A percentile compares a stretch with the other conserved stretches of the same genome.
Evolutionary conservation across 176 grass and related monocot genomes (phyloP).

Genomic region (Musa beccarii): DNA sequence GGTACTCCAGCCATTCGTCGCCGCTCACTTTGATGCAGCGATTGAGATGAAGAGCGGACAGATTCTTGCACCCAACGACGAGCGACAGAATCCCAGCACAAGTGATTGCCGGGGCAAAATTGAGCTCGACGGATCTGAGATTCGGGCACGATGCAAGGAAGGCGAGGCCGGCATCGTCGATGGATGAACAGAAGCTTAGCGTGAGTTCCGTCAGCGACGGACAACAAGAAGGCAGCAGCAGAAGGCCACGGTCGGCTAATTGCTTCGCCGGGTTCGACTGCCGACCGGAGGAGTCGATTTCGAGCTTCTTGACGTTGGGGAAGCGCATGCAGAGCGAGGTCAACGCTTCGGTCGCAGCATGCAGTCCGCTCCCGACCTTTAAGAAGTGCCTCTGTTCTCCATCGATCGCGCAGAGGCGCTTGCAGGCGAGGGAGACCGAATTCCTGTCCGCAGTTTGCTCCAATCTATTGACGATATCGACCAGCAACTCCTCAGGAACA

Average conservation of each 20-base stretch:
- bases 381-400: slow-evolving; percentile 38
- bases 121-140: slow-evolving; percentile 41
- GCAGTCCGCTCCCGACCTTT: slow-evolving; percentile 28
- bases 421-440: slow-evolving; percentile 50
- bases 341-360: slow-evolving; percentile 36
- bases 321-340: slow-evolving; percentile 33
- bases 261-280: slow-evolving; percentile 33
- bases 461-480: slow-evolving; percentile 48
- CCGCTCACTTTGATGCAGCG: slow-evolving; percentile 38
- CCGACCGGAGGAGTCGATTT: slow-evolving; percentile 55
- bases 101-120: slow-evolving; percentile 26
- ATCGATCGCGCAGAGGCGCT: slow-evolving; percentile 32
- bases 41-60: slow-evolving; percentile 42
- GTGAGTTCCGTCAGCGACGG: slow-evolving; percentile 35
- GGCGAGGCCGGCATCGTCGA: slow-evolving; percentile 38
- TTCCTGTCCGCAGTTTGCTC: slow-evolving; percentile 36
- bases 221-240: slow-evolving; percentile 40
- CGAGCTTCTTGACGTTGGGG: slow-evolving; percentile 45
- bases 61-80: slow-evolving; percentile 46
- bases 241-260: slow-evolving; percentile 36
- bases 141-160: slow-evolving; percentile 36
- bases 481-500: slow-evolving; percentile 49
- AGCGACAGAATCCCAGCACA: slow-evolving; percentile 37
- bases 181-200: slow-evolving; percentile 56
- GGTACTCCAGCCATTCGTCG: slow-evolving; percentile 51